Conservation (phyloP, 805 yeast genomes). For the Cyberlindnera euphorbiiphila region DNA sequence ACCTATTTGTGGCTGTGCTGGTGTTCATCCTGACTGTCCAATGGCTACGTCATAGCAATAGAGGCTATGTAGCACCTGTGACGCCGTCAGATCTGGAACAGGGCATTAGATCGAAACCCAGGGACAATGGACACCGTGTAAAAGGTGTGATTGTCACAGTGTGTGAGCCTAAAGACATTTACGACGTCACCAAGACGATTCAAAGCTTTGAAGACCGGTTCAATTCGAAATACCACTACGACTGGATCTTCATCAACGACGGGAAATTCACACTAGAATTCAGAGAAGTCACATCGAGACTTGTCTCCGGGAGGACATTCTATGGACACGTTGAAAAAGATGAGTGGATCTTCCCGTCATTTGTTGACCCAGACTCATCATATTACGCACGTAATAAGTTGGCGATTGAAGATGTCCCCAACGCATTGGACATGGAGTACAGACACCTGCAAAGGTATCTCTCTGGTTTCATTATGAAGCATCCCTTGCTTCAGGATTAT, state of each 20-base stretch:
- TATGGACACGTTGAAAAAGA: slow-evolving; percentile 54
- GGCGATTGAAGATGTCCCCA: slow-evolving; percentile 39
- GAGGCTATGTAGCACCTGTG: not conserved
- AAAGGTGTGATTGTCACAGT: slow-evolving; percentile 61
- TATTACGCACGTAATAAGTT: slow-evolving; percentile 37
- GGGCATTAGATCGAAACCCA: slow-evolving; percentile 3
- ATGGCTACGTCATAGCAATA: slow-evolving; percentile 1
- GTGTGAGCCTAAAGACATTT: slow-evolving; percentile 4
- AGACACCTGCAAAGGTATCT: slow-evolving; percentile 54
- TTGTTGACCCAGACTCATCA: slow-evolving; percentile 49
- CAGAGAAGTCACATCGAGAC: slow-evolving; percentile 36
- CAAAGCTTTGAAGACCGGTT: slow-evolving; percentile 73
- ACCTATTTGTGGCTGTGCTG: not conserved
- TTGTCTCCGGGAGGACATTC: slow-evolving; percentile 52
- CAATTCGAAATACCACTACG: slow-evolving; percentile 56
- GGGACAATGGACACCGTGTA: slow-evolving; percentile 27
- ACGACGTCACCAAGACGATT: slow-evolving; percentile 50
- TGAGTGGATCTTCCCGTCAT: slow-evolving; percentile 65
- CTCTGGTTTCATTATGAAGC: slow-evolving; percentile 54
- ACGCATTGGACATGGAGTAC: slow-evolving; percentile 40
- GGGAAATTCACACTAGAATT: slow-evolving; percentile 53
- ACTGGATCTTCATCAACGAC: slow-evolving; percentile 74
- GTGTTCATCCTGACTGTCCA: not conserved
- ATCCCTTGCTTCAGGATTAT: slow-evolving; percentile 51
- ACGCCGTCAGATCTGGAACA: slow-evolving; percentile 5